Base-by-base conservation (phyloP, 345 rosid species). In the Clarkia xantiana region DNA sequence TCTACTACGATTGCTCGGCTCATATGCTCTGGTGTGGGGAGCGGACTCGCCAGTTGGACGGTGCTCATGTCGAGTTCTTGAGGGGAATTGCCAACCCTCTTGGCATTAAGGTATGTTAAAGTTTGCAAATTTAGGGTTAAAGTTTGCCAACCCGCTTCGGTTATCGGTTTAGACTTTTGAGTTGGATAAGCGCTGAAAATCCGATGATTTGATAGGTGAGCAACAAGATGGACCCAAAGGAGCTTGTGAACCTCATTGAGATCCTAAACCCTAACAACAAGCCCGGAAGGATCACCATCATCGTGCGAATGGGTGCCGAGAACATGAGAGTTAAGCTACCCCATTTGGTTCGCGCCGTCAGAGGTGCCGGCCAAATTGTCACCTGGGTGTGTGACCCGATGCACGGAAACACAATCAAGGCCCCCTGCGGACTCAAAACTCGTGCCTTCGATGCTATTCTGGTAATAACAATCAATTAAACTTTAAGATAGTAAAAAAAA, bases 341-440 rank as follows among this genome's bases (percentile, higher is more conserved):
- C 11, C 45, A 41, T 41, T 43, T 52, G 13, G 40, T 52, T 43
- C 14, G 56, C 11, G 56, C 56, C 4, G 56, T 52, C 14, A 15
- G 56, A 2, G 4, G 40, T 10, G 56, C 56, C 0, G 56, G 56
- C 10, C 45, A 11, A 14, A 41, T 52, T 38, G 56, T 52, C 3
- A 52, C 56, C 3, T 52, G 56, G 56, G 56, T 52, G 9, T 23
- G 56, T n/a, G 56, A 52, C 40, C 56, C 56, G 11, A 52, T 52
- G 56, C 56, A 52, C 17, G 56, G 56, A 12, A 52, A 52, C 42
- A 52, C 56, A n/a, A 52, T 52, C 41, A 52, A 52, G 40, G 56
- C 56, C 2, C 56, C 56, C 9, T 52, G 56, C 18, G 56, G 56
- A 17, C 56, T 52, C 44, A 52, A 52, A 23, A 52, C 56, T 15